Evolutionary conservation across 2,329 filamentous ascomycete genomes (phyloP).

Genomic region (Drechslera avenae): DNA sequence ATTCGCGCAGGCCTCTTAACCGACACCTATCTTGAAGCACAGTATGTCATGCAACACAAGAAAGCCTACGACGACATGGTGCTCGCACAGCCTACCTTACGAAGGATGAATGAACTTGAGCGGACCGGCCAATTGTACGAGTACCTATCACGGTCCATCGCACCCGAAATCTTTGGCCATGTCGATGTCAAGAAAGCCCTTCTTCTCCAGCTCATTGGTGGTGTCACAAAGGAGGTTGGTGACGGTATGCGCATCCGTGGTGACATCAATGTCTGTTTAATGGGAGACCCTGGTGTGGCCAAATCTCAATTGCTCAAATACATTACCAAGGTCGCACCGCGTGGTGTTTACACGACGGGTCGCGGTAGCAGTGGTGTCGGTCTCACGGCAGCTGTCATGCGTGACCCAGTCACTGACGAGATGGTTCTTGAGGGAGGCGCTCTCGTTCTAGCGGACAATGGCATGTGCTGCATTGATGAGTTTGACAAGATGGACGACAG

Average conservation of each 20-base stretch:
- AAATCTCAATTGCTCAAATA: conserved; percentile 99
- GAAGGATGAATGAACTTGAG: conserved; percentile 83
- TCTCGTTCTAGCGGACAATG: conserved; percentile 79
- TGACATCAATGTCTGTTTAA: conserved; percentile 97
- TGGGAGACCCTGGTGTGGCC: conserved; percentile 99
- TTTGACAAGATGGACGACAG: conserved; percentile 91
- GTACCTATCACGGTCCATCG: conserved; percentile 92
- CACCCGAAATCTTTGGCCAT: conserved; percentile 95
- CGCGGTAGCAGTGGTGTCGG: conserved; percentile 81
- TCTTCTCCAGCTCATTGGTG: conserved; percentile 91
- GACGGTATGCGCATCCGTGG: conserved; percentile 99
- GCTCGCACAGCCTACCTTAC: conserved; percentile 78
- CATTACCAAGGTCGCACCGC: conserved; percentile 95
- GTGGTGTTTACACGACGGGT: conserved; percentile 83
- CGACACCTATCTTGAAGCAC: conserved; percentile 95
- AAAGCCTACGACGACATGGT: conserved; percentile 94
- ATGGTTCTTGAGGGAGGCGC: conserved; percentile 84
- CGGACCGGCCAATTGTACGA: conserved; percentile 93
- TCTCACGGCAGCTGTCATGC: conserved; percentile 82
- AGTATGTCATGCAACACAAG: conserved; percentile 93
- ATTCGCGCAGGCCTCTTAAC: conserved; percentile 96
- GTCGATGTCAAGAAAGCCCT: conserved; percentile 97
- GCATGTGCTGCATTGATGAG: conserved; percentile 85
- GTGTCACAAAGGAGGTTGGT: conserved; percentile 94
- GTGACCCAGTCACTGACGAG: conserved; percentile 80